These are phyloP conservation scores for Deinandra increscens DNA, from an alignment of 129 eudicot species.

Conservation along the genomic window DNA sequence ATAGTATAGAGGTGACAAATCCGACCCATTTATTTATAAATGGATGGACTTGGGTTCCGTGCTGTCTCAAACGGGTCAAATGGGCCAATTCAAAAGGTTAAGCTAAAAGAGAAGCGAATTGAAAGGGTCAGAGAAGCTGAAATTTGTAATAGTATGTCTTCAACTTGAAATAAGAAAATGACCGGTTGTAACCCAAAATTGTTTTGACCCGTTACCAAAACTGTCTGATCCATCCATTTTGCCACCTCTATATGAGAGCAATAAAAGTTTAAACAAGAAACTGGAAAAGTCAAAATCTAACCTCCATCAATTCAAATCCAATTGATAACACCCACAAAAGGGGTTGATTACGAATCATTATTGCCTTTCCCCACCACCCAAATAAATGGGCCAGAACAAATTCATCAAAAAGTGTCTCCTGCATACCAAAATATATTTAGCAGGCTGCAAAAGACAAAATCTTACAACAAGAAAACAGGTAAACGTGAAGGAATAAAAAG, in stretches of 20 bases:
- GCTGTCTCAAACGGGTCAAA: background rate
- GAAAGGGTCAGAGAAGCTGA: background rate
- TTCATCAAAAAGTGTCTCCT: slow-evolving; percentile 94
- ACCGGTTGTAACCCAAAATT: background rate
- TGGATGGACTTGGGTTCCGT: background rate
- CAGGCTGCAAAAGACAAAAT: slow-evolving; percentile 10
- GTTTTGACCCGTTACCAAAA: background rate
- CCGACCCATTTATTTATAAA: background rate
- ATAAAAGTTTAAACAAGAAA: slow-evolving; percentile 8
- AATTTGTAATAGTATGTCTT: background rate
- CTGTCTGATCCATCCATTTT: background rate
- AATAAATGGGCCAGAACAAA: slow-evolving; percentile 89
- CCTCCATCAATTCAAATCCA: slow-evolving; percentile 98
- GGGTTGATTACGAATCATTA: slow-evolving; percentile 99
- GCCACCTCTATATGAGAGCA: slow-evolving; percentile 14
- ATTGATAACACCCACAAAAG: slow-evolving; percentile 95
- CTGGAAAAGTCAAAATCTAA: slow-evolving; percentile 23
- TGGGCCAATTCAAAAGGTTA: background rate
- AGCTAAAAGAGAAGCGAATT: background rate
- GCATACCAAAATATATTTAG: slow-evolving; percentile 26
- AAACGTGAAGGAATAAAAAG: background rate
- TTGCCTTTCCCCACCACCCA: slow-evolving; percentile 99
- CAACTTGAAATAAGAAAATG: background rate
- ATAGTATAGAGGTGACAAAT: background rate
- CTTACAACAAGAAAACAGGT: background rate